Evolutionary conservation across 2,329 filamentous ascomycete genomes (phyloP), one percentile per base, ranked within the genome.

Genomic region (Paecilomyces sp.): DNA sequence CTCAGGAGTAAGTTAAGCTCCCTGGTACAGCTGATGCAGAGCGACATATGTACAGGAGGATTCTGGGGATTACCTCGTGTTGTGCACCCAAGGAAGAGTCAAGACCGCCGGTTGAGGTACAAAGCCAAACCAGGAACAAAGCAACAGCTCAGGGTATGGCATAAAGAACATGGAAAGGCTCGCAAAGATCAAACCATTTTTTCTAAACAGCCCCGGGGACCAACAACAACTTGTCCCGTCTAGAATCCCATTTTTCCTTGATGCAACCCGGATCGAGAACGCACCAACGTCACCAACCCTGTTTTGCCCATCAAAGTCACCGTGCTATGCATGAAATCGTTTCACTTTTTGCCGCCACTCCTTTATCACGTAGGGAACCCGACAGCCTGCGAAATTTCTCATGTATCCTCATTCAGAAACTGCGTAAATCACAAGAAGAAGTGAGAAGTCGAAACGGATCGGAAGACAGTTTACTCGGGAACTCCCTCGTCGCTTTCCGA

Each of bases 401-500:
- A 47, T 47, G 41, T 47, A 47, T n/a, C 18, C 41, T 4, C 41
- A n/a, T 47, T 47, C 51, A 53, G 13, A 30, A 13, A 22, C 51
- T 8, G 28, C 22, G 13, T 53, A 30, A 53, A 30, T 25, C 51
- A 30, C 51, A 15, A 53, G 13, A 53, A 53, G 50, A 24, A 24
- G 18, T 15, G 31, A 33, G 24, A 50, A 52, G 56, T 47, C 34
- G 41, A 47, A 31, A 15, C 18, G n/a, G 24, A 50, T 24, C 30
- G 18, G 1, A 25, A 53, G 52, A 7, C 22, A 30, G 25, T 63
- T 72, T 75, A 75, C 64, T 75, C 83, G 36, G 86, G 85, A 64
- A 87, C 84, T 73, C 91, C 92, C 74, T 97, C 94, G 72, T 97
- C 94, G 74, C 91, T 96, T 78, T 96, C 93, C 73, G 91, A 96